Conservation (phyloP, 768 basidiomycete genomes). For the Tephrocybe sp. region DNA sequence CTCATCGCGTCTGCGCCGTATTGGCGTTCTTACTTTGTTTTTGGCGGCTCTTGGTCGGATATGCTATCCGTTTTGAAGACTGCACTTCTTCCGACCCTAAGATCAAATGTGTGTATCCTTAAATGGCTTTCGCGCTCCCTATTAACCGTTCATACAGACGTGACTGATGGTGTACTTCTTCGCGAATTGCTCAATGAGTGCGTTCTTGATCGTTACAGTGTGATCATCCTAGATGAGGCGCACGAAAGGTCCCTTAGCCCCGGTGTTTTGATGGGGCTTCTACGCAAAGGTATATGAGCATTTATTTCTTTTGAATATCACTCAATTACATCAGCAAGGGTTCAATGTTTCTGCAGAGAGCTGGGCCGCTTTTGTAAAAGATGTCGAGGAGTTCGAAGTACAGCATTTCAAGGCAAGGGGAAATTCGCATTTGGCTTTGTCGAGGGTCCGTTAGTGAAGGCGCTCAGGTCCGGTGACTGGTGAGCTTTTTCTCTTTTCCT, state of each 20-base stretch:
- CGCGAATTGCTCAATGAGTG: slow-evolving; percentile 98
- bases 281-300: slow-evolving; percentile 96
- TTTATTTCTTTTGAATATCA: no score
- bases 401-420: slow-evolving; percentile 84
- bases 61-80: slow-evolving; percentile 98
- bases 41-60: no score
- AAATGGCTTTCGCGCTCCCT: not conserved
- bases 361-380: slow-evolving; percentile 21
- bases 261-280: slow-evolving; percentile 95
- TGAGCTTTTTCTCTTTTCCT: slow-evolving; percentile 37
- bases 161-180: slow-evolving; percentile 99
- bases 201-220: slow-evolving; percentile 94
- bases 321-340: slow-evolving; percentile 1
- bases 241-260: slow-evolving; percentile 97
- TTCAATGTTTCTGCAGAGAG: slow-evolving; percentile 15
- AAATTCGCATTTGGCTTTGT: slow-evolving; percentile 94
- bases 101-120: slow-evolving; percentile 79
- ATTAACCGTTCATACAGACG: slow-evolving; percentile 55
- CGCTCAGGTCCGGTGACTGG: slow-evolving; percentile 88
- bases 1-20: no score
- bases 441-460: slow-evolving; percentile 93
- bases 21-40: no score
- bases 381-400: slow-evolving; percentile 78
- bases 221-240: slow-evolving; percentile 98
- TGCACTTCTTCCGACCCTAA: slow-evolving; percentile 92